Base-by-base conservation (phyloP, 345 rosid species). In the Euphorbia lathyris region DNA sequence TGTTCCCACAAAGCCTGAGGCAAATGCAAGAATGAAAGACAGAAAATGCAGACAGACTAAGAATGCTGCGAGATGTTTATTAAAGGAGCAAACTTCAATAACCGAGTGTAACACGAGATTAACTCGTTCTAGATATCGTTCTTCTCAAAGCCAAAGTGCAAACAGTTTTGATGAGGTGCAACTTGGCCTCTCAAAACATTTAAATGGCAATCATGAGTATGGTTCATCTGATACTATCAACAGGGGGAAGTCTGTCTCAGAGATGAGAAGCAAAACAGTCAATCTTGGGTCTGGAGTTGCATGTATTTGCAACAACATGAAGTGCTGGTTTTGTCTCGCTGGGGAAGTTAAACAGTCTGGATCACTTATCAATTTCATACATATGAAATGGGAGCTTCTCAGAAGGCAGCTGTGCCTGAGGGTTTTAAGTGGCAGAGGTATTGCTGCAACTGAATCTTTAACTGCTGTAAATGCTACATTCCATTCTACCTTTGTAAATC, bases 91-190 rank as follows among this genome's bases (percentile, higher is more conserved):
- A 38, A 23, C 50, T 69, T 71, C 78, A 68, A 75, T 71, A 70
- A 36, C 76, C 60, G 89, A 77, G 72, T 76, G 19, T 59, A 78
- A 61, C 70, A 77, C 76, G 55, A 91, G 97, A 74, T 20, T 87
- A 74, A 94, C 97, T 67, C 89, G 96, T 52, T 91, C 97, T n/a
- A 88, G 78, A 83, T 77, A 68, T 63, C 84, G 84, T 65, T 86
- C 85, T 73, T 80, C 79, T 56, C 85, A 83, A 72, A 84, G 74
- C 67, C 84, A 88, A 66, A 70, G 68, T 72, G 69, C 61, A 22
- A 78, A 60, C 66, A 17, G 69, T 70, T 69, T 72, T 10, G 42
- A 20, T 58, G 77, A 83, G 68, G 75, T 63, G 40, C 80, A 63
- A 76, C 65, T 66, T 65, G 68, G 71, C 67, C 56, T 45, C 65